These are phyloP conservation scores for Kodamaea derodonti DNA, from an alignment of 1,139 yeast genomes.

Conservation along the genomic window DNA sequence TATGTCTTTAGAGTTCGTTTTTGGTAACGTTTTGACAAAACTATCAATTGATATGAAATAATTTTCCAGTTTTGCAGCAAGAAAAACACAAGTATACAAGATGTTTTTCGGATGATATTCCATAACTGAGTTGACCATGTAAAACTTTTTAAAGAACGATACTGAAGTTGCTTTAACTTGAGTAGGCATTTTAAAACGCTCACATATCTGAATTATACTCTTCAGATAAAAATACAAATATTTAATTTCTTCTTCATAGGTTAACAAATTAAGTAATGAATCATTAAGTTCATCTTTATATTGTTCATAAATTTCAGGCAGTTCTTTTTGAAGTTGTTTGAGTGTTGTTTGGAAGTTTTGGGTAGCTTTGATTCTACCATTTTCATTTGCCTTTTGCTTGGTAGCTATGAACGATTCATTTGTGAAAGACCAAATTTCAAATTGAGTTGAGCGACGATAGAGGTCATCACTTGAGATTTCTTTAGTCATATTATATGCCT, in stretches of 20 bases:
- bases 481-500: too few relatives aligned
- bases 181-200: constrained; percentile 45
- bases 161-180: constrained; percentile 76
- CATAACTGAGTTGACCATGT: constrained; percentile 74
- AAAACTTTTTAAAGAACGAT: constrained; percentile 77
- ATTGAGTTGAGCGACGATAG: constrained; percentile 84
- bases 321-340: constrained; percentile 25
- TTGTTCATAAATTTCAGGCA: constrained; percentile 25
- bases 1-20: constrained; percentile 63
- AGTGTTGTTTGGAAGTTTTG: constrained; percentile 28
- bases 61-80: constrained; percentile 92
- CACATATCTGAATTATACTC: constrained; percentile 56
- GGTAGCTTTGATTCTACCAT: constrained; percentile 43
- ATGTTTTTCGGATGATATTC: constrained; percentile 83
- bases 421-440: constrained; percentile 79
- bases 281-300: constrained; percentile 33
- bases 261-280: constrained; percentile 43
- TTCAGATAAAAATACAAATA: constrained; percentile 68
- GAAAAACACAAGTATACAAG: constrained; percentile 78
- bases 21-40: constrained; percentile 68
- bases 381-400: constrained; percentile 46
- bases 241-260: constrained; percentile 64
- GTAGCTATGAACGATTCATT: constrained; percentile 46
- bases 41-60: constrained; percentile 80
- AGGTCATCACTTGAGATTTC: constrained; percentile 65